phyloP scores from a whole-genome alignment of 805 yeast genomes.

The Sungouiella thailandica region DNA sequence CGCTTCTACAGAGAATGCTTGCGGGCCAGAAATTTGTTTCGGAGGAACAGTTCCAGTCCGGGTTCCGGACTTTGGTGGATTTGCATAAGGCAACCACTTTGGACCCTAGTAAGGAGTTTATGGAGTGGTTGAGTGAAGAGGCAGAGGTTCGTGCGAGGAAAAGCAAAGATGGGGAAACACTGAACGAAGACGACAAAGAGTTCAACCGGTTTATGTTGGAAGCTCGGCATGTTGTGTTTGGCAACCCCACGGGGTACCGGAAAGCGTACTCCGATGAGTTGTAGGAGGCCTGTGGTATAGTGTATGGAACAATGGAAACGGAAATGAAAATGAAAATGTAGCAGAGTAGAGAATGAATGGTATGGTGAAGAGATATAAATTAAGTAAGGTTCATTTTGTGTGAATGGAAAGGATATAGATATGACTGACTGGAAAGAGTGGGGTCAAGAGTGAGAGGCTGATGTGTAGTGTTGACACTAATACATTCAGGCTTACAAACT shows the following conservation, averaged over 20 bases:
- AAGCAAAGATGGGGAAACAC: constrained; percentile 22
- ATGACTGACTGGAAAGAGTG: no score
- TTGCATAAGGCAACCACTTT: constrained; percentile 27
- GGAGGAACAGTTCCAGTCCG: constrained; percentile 37
- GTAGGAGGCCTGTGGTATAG: background rate
- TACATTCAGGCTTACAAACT: no score
- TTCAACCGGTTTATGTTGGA: constrained; percentile 30
- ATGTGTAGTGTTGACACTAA: no score
- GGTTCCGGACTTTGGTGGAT: constrained; percentile 21
- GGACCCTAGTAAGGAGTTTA: constrained; percentile 38
- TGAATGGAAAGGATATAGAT: no score
- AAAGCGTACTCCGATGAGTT: constrained; percentile 34
- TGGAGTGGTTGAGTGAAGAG: constrained; percentile 60
- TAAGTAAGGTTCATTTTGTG: no score
- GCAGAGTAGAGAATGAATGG: no score
- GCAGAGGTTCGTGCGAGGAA: constrained; percentile 19
- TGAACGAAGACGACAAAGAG: no score
- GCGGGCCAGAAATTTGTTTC: constrained; percentile 16
- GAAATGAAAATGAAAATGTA: no score
- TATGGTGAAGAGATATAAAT: no score
- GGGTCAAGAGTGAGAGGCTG: no score
- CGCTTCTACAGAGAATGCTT: constrained; percentile 32
- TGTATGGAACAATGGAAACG: background rate
- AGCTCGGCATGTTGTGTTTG: constrained; percentile 67
- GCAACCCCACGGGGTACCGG: constrained; percentile 68